These are phyloP conservation scores for Nannizzia gypsea DNA, from an alignment of 2,329 filamentous ascomycete species.

Conservation along the genomic window DNA sequence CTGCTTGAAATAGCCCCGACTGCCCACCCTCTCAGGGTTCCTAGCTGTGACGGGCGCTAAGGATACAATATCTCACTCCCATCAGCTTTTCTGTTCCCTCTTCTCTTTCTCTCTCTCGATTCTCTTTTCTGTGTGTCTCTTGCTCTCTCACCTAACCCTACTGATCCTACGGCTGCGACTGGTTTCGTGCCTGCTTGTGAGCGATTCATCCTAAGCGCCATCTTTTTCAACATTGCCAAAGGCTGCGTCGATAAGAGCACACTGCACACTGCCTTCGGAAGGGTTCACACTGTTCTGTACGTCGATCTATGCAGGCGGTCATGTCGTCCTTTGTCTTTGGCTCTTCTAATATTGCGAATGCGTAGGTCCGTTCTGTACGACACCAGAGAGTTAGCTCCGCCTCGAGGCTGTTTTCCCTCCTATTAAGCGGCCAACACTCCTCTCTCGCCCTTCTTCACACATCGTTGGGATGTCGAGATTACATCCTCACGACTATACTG, in stretches of 20 bases:
- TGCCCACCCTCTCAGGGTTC: background rate
- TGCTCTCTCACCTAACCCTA: background rate
- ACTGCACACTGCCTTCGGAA: background rate
- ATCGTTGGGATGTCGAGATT: slow-evolving; percentile 12
- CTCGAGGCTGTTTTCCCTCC: background rate
- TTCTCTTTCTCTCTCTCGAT: background rate
- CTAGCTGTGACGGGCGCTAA: background rate
- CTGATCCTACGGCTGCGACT: slow-evolving; percentile 6
- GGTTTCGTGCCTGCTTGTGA: slow-evolving; percentile 8
- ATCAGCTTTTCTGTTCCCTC: background rate
- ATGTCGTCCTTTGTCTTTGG: background rate
- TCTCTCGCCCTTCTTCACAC: background rate
- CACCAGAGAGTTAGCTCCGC: background rate
- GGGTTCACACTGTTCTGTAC: background rate
- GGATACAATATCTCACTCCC: background rate
- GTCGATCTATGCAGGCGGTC: background rate
- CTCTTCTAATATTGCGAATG: background rate
- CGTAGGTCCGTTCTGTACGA: background rate
- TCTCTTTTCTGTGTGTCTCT: background rate
- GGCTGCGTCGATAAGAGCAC: background rate
- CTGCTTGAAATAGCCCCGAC: background rate
- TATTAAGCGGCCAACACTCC: background rate
- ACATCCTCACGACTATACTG: slow-evolving; percentile 9
- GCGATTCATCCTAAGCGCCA: background rate
- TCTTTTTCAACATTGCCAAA: background rate